Evolutionary conservation across 768 basidiomycete genomes (phyloP), one percentile per base, ranked within the genome.

Genomic region (Russula olivacea): DNA sequence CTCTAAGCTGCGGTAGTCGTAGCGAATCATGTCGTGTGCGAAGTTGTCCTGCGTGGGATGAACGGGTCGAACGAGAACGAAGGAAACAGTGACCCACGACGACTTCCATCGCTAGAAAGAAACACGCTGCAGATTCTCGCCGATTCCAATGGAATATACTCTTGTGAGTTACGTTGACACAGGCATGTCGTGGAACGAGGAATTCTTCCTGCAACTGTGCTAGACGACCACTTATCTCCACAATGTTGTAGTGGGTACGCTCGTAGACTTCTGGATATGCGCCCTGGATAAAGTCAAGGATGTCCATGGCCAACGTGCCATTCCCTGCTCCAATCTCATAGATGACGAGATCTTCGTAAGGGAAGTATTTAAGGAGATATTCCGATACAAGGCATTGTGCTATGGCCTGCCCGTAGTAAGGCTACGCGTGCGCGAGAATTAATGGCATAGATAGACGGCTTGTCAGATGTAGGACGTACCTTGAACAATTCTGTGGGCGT

Each of bases 311-410:
- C 61, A 99, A 80, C 1, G 96, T 96, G 14, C 97, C 97, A 70
- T 99, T 99, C 47, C 97, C 97, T 2, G 94, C 97, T 40, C 97
- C 97, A 69, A 99, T 89, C 74, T 99, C 97, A 78, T 98, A 98
- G 57, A 99, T 87, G 66, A 91, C 83, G 67, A 98, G 86, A 73
- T 97, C 94, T 75, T 97, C 89, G 71, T 98, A 96, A 0, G 96
- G 96, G 74, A 92, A 98, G 72, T 93, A 89, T 71, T 94, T 93
- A 66, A 94, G 82, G 70, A 97, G 84, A 75, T 99, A 98, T 68
- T 95, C 90, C 0, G 90, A 87, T 23, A 92, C 87, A 36, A 98
- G 82, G 70, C 92, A 96, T 61, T 87, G 85, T 11, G 89, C 92
- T 56, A 98, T 84, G 47, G 94, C 89, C 71, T 87, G 87, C 28